Conservation (phyloP, 257 asterid species). For the Salvia splendens region DNA sequence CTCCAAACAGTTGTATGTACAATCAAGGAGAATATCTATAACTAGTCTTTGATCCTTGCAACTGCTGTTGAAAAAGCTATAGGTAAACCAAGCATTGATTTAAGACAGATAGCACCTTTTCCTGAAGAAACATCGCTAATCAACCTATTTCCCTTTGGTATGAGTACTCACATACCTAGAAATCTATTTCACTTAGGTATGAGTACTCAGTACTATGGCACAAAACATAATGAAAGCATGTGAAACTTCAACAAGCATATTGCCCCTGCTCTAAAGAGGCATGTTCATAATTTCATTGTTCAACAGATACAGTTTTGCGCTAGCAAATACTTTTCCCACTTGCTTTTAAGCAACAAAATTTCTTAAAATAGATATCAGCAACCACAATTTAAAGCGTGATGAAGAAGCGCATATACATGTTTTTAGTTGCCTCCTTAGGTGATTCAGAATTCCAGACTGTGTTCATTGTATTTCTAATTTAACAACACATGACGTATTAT, state of each 20-base stretch:
- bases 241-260: conserved; percentile 12
- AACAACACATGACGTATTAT: neutral
- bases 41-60: conserved; percentile 4
- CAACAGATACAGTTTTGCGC: neutral
- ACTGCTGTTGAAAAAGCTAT: neutral
- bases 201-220: neutral
- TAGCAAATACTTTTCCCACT: conserved; percentile 24
- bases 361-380: conserved; percentile 15
- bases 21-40: conserved; percentile 9
- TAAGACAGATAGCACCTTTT: neutral
- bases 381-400: conserved; percentile 16
- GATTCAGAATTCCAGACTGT: neutral
- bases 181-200: no score
- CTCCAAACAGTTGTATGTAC: neutral
- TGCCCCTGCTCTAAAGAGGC: no score
- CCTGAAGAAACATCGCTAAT: no score
- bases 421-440: conserved; percentile 17
- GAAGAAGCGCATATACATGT: neutral
- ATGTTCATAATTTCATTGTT: no score
- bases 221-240: neutral
- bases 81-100: neutral
- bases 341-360: neutral
- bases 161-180: no score
- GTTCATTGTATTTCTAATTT: conserved; percentile 1
- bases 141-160: no score